phyloP scores from a whole-genome alignment of 805 yeast species.

The Wickerhamomyces sydowiorum region DNA sequence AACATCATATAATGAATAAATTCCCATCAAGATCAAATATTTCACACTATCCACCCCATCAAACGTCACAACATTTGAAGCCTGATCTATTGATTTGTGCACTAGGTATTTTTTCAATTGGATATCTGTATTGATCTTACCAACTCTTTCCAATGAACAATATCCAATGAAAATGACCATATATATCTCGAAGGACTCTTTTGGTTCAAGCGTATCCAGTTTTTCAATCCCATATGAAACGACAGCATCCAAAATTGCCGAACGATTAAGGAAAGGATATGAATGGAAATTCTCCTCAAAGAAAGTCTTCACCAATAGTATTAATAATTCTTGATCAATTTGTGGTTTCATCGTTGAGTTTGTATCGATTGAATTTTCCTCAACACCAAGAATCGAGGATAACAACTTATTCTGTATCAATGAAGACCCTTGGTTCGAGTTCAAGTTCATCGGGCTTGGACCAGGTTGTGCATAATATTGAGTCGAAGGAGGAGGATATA shows the following conservation, averaged over 20 bases:
- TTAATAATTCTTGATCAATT: slow-evolving; percentile 13
- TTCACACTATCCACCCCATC: slow-evolving; percentile 36
- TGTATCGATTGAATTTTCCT: not conserved
- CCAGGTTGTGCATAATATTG: no score
- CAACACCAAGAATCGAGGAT: not conserved
- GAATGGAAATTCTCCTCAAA: slow-evolving; percentile 39
- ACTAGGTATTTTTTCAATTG: slow-evolving; percentile 36
- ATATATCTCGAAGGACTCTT: slow-evolving; percentile 37
- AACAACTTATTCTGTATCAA: not conserved
- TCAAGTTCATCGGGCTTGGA: no score
- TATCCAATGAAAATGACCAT: slow-evolving; percentile 53
- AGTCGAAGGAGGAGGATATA: no score
- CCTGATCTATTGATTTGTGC: slow-evolving; percentile 34
- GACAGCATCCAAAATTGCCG: slow-evolving; percentile 27
- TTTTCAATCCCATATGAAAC: slow-evolving; percentile 18
- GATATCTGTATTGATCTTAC: slow-evolving; percentile 28
- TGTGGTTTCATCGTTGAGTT: not conserved
- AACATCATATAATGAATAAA: slow-evolving; percentile 46
- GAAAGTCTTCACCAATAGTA: slow-evolving; percentile 36
- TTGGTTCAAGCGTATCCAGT: slow-evolving; percentile 21
- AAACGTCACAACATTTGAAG: slow-evolving; percentile 30
- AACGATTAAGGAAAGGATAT: slow-evolving; percentile 37
- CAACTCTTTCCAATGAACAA: slow-evolving; percentile 39
- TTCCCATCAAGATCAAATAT: slow-evolving; percentile 37
- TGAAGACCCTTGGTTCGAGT: not conserved